Evolutionary conservation across 2,329 filamentous ascomycete genomes (phyloP).

Genomic region (Paracoccidioides brasiliensis): DNA sequence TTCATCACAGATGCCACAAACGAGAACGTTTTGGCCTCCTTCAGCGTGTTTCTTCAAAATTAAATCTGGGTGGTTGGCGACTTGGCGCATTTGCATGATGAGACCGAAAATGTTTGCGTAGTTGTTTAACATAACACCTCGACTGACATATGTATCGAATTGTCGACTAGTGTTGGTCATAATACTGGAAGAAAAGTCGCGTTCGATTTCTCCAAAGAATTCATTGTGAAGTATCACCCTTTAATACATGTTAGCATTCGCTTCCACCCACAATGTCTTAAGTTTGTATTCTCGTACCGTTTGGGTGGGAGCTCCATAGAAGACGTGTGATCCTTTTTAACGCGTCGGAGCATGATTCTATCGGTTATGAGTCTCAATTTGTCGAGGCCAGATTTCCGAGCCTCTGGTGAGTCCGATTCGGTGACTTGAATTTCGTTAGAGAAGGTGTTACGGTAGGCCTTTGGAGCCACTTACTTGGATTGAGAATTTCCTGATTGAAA

Average conservation of each 20-base stretch:
- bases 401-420: conserved; percentile 38
- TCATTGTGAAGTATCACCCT: conserved; percentile 75
- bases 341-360: conserved; percentile 85
- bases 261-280: neutral
- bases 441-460: neutral
- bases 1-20: conserved; percentile 94
- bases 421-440: conserved; percentile 38
- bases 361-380: conserved; percentile 84
- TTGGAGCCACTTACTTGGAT: conserved; percentile 42
- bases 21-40: conserved; percentile 76
- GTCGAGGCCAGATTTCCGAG: conserved; percentile 53
- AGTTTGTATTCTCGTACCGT: conserved; percentile 38
- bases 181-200: conserved; percentile 88
- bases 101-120: conserved; percentile 98
- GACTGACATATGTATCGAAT: conserved; percentile 91
- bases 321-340: conserved; percentile 86
- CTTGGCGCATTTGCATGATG: conserved; percentile 98
- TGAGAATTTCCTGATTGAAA: conserved; percentile 90
- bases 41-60: conserved; percentile 78
- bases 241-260: conserved; percentile 5
- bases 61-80: conserved; percentile 89
- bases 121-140: conserved; percentile 89
- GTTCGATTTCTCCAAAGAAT: conserved; percentile 93
- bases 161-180: conserved; percentile 82
- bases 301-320: conserved; percentile 96